Percentiles rank a stretch among this genome's conserved stretches.
Evolutionary conservation across 1,284 basidiomycete genomes (phyloP).

Genomic region (Waitea zeae): DNA sequence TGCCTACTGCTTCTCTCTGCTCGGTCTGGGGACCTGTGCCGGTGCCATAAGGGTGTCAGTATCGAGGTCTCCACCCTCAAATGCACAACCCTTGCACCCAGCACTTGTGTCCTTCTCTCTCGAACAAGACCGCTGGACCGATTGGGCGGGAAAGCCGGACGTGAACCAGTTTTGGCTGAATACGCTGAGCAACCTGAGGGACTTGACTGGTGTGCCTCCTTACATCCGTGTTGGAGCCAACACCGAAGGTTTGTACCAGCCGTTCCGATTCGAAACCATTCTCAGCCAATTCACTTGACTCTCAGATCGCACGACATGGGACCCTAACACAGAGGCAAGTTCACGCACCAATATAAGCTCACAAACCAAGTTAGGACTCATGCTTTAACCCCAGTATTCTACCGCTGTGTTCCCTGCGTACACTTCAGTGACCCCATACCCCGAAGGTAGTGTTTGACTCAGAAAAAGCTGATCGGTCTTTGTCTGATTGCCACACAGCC

Average conservation of each 20-base stretch:
- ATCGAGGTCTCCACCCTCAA: not conserved
- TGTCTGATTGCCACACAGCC: conserved; percentile 21
- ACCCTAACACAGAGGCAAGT: not conserved
- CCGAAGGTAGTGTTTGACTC: too few relatives aligned
- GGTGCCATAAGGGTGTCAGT: not conserved
- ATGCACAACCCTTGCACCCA: not conserved
- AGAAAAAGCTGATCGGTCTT: too few relatives aligned
- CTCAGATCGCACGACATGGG: too few relatives aligned
- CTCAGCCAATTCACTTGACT: too few relatives aligned
- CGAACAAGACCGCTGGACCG: conserved; percentile 49
- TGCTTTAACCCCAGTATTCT: not conserved
- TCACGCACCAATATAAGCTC: not conserved
- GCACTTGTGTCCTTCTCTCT: conserved; percentile 22
- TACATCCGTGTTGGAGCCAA: conserved; percentile 45
- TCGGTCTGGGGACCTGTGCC: not conserved
- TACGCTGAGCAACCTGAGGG: conserved; percentile 32
- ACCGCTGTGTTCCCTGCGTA: not conserved
- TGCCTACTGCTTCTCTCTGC: not conserved
- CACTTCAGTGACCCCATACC: not conserved
- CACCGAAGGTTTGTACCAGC: conserved; percentile 41
- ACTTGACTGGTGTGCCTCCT: conserved; percentile 34
- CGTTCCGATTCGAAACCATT: too few relatives aligned
- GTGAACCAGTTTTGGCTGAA: conserved; percentile 40
- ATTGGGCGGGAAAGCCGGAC: conserved; percentile 35
- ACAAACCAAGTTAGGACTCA: too few relatives aligned